Base-by-base conservation (phyloP, 2,329 filamentous ascomycete genomes). In the Ceratocystis destructans region DNA sequence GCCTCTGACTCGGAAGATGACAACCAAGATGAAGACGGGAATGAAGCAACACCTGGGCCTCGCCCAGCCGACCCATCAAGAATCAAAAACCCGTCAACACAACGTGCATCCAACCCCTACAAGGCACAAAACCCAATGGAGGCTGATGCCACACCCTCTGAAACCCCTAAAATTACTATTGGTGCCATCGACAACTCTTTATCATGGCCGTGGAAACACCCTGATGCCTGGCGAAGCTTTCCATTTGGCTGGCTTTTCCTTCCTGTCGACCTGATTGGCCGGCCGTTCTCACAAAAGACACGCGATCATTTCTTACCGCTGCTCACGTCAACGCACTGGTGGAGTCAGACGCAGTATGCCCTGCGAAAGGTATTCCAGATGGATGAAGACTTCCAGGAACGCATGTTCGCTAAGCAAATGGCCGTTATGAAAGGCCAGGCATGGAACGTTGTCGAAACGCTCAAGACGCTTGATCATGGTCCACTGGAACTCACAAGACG, bases 351-450 rank as follows among this genome's bases (percentile, higher is more conserved):
- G 3, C 91, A 96, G 72, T 79, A 90, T 68, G 89, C 90, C 25
- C 79, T 99, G 48, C 89, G 94, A 65, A 83, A 85, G 69, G 87
- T 96, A 59, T 99, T 99, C 74, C 87, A 90, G 70, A 85, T 95
- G 73, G 94, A 99, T 75, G 86, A 87, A 1, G 94, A 99, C 76
- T 99, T 99, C 75, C 90, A 97, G 74, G 94, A 99, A 77, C 88
- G 90, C 76, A 99, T 99, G 94, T 99, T 96, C 77, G 90, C 90
- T n/a, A 86, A 90, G 70, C 94, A 99, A 73, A 95, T 99, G 69
- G 93, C 94, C 0, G 94, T 99, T 68, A 96, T 99, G 90, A 99
- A 99, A 76, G 94, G 94, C 10, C 94, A 99, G 74, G 94, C 94
- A 0, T 99, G 94, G 91, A 99, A 99, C 73, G 94, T 99, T 0